Conservation (phyloP, 768 basidiomycete species). For the Calocybe cyanea region DNA sequence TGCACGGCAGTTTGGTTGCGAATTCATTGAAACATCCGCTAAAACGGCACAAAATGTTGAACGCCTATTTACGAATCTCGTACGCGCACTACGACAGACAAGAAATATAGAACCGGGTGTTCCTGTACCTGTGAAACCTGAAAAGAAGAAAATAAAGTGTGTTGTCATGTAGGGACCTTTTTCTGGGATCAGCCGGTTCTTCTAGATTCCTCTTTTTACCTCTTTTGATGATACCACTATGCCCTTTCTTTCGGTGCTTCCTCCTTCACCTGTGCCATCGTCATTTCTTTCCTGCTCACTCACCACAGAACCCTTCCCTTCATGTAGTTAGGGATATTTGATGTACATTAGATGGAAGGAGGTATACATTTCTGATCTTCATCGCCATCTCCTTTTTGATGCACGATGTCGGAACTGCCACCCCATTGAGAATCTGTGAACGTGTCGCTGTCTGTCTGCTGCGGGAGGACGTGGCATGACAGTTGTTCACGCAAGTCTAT, state of each 20-base stretch:
- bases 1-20: slow-evolving; percentile 83
- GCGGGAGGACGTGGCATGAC: too few relatives aligned
- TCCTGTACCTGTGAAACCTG: slow-evolving; percentile 34
- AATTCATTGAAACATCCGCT: slow-evolving; percentile 95
- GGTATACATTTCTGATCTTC: slow-evolving; percentile 23
- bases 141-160: slow-evolving; percentile 48
- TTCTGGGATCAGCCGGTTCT: slow-evolving; percentile 54
- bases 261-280: slow-evolving; percentile 25
- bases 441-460: too few relatives aligned
- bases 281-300: slow-evolving; percentile 22
- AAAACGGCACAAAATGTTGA: slow-evolving; percentile 94
- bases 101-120: slow-evolving; percentile 49
- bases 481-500: too few relatives aligned
- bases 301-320: slow-evolving; percentile 18
- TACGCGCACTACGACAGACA: slow-evolving; percentile 76
- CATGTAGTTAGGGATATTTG: slow-evolving; percentile 29
- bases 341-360: slow-evolving; percentile 33
- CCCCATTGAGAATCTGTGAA: slow-evolving; percentile 12
- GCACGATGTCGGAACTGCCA: slow-evolving; percentile 11
- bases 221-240: slow-evolving; percentile 81
- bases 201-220: slow-evolving; percentile 72
- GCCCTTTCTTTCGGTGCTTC: slow-evolving; percentile 27
- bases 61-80: slow-evolving; percentile 81
- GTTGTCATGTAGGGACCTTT: slow-evolving; percentile 76
- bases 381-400: slow-evolving; percentile 23